phyloP scores from a whole-genome alignment of 768 basidiomycete species.

The Arthromyces matolae region DNA sequence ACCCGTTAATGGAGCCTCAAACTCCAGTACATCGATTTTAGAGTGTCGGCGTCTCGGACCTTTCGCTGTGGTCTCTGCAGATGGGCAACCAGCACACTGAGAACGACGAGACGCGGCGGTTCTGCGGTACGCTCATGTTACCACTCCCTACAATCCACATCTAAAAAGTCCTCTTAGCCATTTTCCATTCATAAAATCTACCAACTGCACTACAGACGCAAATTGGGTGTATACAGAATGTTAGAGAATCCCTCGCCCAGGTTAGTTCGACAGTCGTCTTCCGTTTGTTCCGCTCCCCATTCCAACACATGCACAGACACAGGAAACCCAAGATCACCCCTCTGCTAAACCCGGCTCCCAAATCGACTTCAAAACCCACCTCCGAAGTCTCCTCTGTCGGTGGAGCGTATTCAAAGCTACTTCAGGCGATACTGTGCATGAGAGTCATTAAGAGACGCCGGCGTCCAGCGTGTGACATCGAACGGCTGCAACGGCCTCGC shows the following conservation, averaged over 20 bases:
- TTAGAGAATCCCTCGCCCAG: constrained; percentile 80
- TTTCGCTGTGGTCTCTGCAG: constrained; percentile 77
- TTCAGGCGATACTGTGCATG: constrained; percentile 48
- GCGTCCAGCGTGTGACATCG: constrained; percentile 79
- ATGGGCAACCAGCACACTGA: constrained; percentile 77
- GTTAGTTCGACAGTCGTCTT: constrained; percentile 29
- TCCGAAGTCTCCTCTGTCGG: constrained; percentile 28
- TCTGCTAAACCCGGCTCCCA: constrained; percentile 44
- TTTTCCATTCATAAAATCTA: constrained; percentile 78
- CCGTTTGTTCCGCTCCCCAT: not conserved
- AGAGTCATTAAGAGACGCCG: constrained; percentile 78
- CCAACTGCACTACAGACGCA: constrained; percentile 83
- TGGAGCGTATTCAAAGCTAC: constrained; percentile 21
- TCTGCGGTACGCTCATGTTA: constrained; percentile 51
- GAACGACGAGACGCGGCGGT: constrained; percentile 66
- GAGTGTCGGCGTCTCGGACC: constrained; percentile 75
- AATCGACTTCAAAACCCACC: constrained; percentile 30
- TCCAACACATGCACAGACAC: not conserved
- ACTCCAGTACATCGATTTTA: constrained; percentile 51
- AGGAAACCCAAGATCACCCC: constrained; percentile 21
- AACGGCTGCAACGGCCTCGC: constrained; percentile 69
- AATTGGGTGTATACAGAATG: constrained; percentile 75
- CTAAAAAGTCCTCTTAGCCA: constrained; percentile 41
- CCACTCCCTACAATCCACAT: not conserved
- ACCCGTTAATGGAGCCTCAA: constrained; percentile 65